Evolutionary conservation across 768 basidiomycete species (phyloP).

Genomic region (Boletales sp.): DNA sequence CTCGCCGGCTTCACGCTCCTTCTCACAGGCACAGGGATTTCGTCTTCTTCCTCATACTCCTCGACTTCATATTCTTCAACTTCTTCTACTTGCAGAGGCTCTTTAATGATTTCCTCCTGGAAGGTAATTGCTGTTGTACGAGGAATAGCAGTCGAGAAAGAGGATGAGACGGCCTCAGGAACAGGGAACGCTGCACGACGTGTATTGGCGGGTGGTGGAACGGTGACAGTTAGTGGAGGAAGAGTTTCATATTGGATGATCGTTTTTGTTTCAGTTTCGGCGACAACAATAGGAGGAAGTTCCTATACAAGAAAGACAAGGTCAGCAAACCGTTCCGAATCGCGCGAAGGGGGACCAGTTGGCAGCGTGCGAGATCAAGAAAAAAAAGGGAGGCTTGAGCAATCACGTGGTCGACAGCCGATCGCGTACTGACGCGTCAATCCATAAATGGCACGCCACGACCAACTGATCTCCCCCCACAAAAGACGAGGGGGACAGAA

Average conservation of each 20-base stretch:
- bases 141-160: slow-evolving; percentile 59
- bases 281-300: slow-evolving; percentile 36
- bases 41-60: slow-evolving; percentile 44
- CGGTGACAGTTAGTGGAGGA: slow-evolving; percentile 60
- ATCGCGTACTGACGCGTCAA: slow-evolving; percentile 31
- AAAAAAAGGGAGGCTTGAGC: slow-evolving; percentile 23
- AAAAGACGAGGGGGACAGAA: slow-evolving; percentile 70
- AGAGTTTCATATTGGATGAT: slow-evolving; percentile 48
- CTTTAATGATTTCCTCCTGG: slow-evolving; percentile 50
- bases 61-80: slow-evolving; percentile 34
- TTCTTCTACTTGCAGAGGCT: slow-evolving; percentile 35
- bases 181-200: slow-evolving; percentile 71
- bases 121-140: slow-evolving; percentile 71
- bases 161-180: slow-evolving; percentile 59
- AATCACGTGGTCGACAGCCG: slow-evolving; percentile 21
- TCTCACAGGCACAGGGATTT: slow-evolving; percentile 38
- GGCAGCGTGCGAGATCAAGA: slow-evolving; percentile 26
- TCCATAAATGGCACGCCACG: slow-evolving; percentile 18
- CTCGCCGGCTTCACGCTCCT: slow-evolving; percentile 44
- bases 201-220: slow-evolving; percentile 76
- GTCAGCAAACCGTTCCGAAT: slow-evolving; percentile 33
- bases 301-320: slow-evolving; percentile 32
- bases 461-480: slow-evolving; percentile 37
- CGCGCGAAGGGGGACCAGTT: slow-evolving; percentile 37
- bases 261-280: slow-evolving; percentile 63